These are phyloP conservation scores for Parastagonospora nodorum DNA, from an alignment of 2,329 filamentous ascomycete species.

Conservation along the genomic window DNA sequence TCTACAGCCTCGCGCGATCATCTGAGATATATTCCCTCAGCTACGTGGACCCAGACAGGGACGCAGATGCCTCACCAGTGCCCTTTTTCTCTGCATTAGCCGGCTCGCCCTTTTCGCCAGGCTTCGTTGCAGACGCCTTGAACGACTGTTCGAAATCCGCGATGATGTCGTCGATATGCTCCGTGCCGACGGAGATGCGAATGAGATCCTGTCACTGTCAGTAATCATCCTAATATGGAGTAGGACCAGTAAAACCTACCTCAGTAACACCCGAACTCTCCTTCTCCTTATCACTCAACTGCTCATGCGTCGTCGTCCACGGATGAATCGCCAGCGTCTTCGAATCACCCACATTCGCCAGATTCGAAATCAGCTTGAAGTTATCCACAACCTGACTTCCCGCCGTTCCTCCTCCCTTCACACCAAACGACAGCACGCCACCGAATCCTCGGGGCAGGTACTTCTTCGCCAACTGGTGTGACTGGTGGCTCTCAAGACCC, in stretches of 20 bases:
- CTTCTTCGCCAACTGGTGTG: constrained; percentile 80
- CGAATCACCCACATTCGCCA: constrained; percentile 94
- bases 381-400: constrained; percentile 89
- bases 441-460: constrained; percentile 86
- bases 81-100: constrained; percentile 41
- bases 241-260: constrained; percentile 49
- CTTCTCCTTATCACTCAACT: constrained; percentile 83
- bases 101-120: constrained; percentile 39
- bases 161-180: constrained; percentile 97
- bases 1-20: no score
- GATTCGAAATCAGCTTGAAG: constrained; percentile 93
- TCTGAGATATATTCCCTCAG: constrained; percentile 5
- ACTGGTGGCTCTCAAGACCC: constrained; percentile 80
- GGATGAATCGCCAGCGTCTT: constrained; percentile 96
- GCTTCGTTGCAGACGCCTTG: constrained; percentile 59
- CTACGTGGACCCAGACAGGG: constrained; percentile 39
- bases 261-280: constrained; percentile 80
- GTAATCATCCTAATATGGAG: background rate
- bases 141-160: constrained; percentile 94
- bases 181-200: constrained; percentile 91
- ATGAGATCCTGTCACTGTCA: constrained; percentile 73
- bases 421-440: constrained; percentile 89
- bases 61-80: constrained; percentile 28
- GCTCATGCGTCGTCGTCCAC: constrained; percentile 94
- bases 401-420: constrained; percentile 83